Conservation (phyloP, 2,329 filamentous ascomycete species). For the Monilinia fructicola region DNA sequence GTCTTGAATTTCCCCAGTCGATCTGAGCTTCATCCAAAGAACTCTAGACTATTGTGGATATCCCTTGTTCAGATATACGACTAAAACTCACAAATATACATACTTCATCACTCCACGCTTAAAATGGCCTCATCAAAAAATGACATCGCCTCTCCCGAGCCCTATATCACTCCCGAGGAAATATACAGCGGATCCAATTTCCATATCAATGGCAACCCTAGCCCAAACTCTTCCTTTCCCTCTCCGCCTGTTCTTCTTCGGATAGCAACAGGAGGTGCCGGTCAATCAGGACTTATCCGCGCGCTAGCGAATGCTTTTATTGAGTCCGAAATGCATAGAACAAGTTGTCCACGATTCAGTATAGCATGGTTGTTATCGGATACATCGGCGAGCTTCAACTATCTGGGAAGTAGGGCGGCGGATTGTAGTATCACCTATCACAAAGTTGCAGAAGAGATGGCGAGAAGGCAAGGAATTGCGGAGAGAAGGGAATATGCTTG, state of each 20-base stretch:
- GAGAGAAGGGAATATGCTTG: conserved; percentile 46
- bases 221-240: not conserved
- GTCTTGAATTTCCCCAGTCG: not conserved
- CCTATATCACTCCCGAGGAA: conserved; percentile 23
- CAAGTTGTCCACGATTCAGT: conserved; percentile 42
- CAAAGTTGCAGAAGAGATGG: conserved; percentile 46
- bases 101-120: not conserved
- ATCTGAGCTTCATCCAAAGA: no score
- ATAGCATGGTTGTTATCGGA: conserved; percentile 50
- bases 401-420: conserved; percentile 43
- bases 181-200: conserved; percentile 17
- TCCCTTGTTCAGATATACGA: not conserved
- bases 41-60: no score
- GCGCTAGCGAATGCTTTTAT: conserved; percentile 45
- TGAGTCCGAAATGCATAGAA: conserved; percentile 35
- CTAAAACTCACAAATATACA: not conserved
- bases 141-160: conserved; percentile 5
- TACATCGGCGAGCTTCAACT: conserved; percentile 48
- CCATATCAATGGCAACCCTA: not conserved
- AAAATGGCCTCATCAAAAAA: conserved; percentile 17
- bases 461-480: conserved; percentile 45
- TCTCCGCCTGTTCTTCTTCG: conserved; percentile 29
- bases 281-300: conserved; percentile 41
- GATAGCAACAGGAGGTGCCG: conserved; percentile 41
- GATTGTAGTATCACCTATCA: conserved; percentile 51